phyloP scores from a whole-genome alignment of 345 rosid species.

The Sapria himalayana region DNA sequence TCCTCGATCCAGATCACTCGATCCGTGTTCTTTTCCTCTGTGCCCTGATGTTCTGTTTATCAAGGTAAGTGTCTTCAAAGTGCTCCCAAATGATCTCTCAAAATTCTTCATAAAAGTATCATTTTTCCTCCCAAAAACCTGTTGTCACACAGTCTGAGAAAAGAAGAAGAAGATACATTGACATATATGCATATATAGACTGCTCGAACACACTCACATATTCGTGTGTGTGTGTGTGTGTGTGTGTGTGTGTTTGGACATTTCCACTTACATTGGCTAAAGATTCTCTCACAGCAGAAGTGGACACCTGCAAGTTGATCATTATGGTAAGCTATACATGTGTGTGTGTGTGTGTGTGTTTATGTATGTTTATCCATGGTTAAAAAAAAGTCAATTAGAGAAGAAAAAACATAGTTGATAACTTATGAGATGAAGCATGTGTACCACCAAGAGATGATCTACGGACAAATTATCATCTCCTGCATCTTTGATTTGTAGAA shows the following conservation, averaged over 20 bases:
- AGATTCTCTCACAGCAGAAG: conserved; percentile 68
- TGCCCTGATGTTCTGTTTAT: conserved; percentile 29
- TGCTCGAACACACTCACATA: too few relatives aligned
- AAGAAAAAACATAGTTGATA: neutral
- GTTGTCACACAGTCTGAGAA: conserved; percentile 13
- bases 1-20: conserved; percentile 10
- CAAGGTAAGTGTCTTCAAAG: conserved; percentile 58
- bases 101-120: conserved; percentile 44
- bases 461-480: conserved; percentile 22
- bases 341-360: too few relatives aligned
- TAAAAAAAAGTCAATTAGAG: neutral
- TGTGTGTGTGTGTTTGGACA: too few relatives aligned
- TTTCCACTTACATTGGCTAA: conserved; percentile 84
- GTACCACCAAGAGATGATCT: conserved; percentile 59
- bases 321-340: too few relatives aligned
- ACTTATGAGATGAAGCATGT: neutral
- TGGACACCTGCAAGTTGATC: conserved; percentile 59
- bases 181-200: conserved; percentile 5
- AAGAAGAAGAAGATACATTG: too few relatives aligned
- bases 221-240: too few relatives aligned
- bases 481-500: conserved; percentile 36
- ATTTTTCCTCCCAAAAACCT: conserved; percentile 64
- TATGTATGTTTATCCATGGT: too few relatives aligned
- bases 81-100: conserved; percentile 68
- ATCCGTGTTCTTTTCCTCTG: conserved; percentile 6